Evolutionary conservation across 1,284 basidiomycete genomes (phyloP).

Genomic region (Ceratobasidium papillatum): DNA sequence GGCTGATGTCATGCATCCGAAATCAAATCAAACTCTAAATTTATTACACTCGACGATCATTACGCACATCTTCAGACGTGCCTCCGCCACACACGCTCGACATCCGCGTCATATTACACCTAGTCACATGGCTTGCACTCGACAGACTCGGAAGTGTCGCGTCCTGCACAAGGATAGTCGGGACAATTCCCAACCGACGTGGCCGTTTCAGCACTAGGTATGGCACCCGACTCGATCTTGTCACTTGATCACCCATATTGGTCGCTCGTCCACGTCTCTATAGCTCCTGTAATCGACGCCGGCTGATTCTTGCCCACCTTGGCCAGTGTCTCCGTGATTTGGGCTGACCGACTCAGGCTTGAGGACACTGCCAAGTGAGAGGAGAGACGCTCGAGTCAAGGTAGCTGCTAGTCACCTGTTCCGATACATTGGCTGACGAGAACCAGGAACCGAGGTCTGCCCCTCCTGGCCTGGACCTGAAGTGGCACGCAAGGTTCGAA

Average conservation of each 20-base stretch:
- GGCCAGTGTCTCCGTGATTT: too few species aligned
- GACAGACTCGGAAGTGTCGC: conserved; percentile 30
- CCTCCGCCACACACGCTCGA: conserved; percentile 6
- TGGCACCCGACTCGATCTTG: background rate
- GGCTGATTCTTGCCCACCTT: conserved; percentile 14
- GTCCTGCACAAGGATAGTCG: conserved; percentile 25
- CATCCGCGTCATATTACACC: conserved; percentile 33
- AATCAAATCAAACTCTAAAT: too few species aligned
- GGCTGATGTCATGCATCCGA: too few species aligned
- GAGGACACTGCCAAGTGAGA: conserved; percentile 12
- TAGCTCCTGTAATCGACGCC: conserved; percentile 30
- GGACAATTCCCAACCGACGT: conserved; percentile 16
- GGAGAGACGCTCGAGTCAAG: conserved; percentile 28
- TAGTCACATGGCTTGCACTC: conserved; percentile 30
- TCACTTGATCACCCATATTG: background rate
- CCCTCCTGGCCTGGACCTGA: too few species aligned
- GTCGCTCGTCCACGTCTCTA: conserved; percentile 20
- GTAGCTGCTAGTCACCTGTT: conserved; percentile 25
- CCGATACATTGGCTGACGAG: background rate
- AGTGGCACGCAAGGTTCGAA: background rate
- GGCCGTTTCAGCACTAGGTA: conserved; percentile 9
- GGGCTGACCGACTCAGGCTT: background rate
- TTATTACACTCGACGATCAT: too few species aligned
- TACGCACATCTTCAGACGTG: too few species aligned
- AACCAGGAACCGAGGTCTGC: too few species aligned